A percentile compares a stretch with the other conserved stretches of the same genome.
Evolutionary conservation across 441 rosid genomes (phyloP).

Genomic region (Rhodomyrtus psidioides): DNA sequence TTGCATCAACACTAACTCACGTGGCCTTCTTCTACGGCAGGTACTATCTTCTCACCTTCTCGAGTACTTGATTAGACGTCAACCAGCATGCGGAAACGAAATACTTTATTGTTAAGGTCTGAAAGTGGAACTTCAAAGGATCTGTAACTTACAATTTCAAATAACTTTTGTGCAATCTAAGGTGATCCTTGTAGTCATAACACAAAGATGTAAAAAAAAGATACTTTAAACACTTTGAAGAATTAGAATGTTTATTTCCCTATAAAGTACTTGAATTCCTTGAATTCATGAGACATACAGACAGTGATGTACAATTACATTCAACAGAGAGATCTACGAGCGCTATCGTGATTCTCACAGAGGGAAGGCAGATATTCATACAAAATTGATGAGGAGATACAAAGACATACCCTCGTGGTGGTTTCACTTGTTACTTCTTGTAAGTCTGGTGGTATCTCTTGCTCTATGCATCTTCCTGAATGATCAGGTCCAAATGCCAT

Average conservation of each 20-base stretch:
- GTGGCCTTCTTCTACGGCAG: constrained; percentile 86
- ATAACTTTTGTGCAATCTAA: neutral
- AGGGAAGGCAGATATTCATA: constrained; percentile 42
- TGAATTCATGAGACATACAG: neutral
- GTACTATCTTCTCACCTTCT: constrained; percentile 23
- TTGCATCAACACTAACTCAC: constrained; percentile 74
- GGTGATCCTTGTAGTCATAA: neutral
- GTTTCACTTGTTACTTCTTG: constrained; percentile 25
- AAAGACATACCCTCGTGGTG: constrained; percentile 48
- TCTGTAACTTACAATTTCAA: neutral
- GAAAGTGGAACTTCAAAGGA: neutral
- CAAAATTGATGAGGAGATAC: constrained; percentile 52
- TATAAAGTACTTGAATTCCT: neutral
- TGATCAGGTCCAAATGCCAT: constrained; percentile 50
- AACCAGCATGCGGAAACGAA: neutral
- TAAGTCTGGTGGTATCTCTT: constrained; percentile 28
- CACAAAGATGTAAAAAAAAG: neutral
- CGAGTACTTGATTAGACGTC: neutral
- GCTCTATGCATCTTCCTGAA: constrained; percentile 37
- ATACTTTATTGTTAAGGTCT: neutral
- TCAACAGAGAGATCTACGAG: constrained; percentile 24
- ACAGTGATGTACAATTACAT: neutral
- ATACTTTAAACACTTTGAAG: neutral
- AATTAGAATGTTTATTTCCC: neutral
- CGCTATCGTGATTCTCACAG: constrained; percentile 33